Conservation (phyloP, 2,329 filamentous ascomycete species). For the Calonectria pseudoturangicola region DNA sequence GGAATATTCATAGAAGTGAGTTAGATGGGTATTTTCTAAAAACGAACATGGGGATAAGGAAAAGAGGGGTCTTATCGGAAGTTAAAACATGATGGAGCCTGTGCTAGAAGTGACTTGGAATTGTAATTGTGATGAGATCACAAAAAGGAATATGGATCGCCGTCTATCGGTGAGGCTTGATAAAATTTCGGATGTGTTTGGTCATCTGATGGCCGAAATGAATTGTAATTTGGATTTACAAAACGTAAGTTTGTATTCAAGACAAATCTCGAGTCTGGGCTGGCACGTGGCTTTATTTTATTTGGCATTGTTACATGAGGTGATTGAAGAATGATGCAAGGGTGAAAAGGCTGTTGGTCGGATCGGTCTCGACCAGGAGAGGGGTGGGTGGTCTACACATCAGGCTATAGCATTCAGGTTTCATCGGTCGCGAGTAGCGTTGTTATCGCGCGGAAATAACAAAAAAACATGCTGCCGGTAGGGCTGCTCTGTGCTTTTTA, state of each 20-base stretch:
- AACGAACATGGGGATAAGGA: not conserved
- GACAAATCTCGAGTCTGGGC: not conserved
- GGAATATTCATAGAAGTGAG: not conserved
- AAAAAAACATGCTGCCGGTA: no score
- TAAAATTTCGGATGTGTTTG: no score
- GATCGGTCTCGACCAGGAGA: not conserved
- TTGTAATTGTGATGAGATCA: not conserved
- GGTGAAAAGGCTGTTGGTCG: not conserved
- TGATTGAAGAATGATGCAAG: not conserved
- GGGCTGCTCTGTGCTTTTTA: no score
- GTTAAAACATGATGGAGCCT: not conserved
- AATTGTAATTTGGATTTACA: not conserved
- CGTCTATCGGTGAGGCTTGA: no score
- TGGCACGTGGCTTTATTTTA: conserved; percentile 3
- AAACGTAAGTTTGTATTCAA: not conserved
- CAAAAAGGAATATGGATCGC: no score
- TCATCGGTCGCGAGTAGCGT: no score
- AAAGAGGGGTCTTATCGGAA: not conserved
- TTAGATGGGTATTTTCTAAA: no score
- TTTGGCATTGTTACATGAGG: not conserved
- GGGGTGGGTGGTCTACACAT: not conserved
- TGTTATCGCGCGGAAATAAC: no score
- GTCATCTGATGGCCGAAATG: no score
- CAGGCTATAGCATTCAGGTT: not conserved
- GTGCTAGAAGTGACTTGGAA: not conserved